Conservation (phyloP, 164 flowering plant species). For the Nymphaea colorata region DNA sequence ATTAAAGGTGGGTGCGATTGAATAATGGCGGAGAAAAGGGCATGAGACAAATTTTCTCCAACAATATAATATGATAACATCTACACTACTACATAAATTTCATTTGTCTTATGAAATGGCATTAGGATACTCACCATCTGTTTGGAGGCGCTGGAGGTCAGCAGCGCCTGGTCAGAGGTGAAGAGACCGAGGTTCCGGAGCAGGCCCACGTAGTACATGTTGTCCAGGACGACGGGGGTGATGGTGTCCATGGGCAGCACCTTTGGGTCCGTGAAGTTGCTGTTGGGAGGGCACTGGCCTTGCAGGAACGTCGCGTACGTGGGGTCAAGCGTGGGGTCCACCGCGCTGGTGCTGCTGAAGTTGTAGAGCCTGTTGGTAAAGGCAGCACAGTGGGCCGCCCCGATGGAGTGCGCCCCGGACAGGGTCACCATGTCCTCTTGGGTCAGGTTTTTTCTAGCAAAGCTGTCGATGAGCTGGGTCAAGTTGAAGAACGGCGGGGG, state of each 20-base stretch:
- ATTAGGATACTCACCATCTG: background rate
- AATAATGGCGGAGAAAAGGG: too few relatives aligned
- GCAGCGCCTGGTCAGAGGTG: slow-evolving; percentile 4
- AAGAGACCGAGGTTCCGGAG: background rate
- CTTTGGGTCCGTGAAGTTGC: background rate
- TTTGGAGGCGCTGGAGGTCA: background rate
- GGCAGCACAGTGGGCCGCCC: slow-evolving; percentile 1
- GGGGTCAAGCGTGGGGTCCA: background rate
- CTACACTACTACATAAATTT: background rate
- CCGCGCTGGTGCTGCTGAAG: background rate
- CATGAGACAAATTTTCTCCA: too few relatives aligned
- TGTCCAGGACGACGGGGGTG: background rate
- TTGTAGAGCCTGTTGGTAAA: slow-evolving; percentile 2
- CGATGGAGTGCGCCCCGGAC: slow-evolving; percentile 1
- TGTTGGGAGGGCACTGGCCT: slow-evolving; percentile 1
- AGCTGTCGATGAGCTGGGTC: slow-evolving; percentile 1
- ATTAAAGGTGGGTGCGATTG: too few relatives aligned
- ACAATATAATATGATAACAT: too few relatives aligned
- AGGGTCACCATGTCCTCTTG: slow-evolving; percentile 2
- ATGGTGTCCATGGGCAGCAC: background rate
- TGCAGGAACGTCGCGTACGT: background rate
- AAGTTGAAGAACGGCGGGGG: slow-evolving; percentile 1
- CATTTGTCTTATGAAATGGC: background rate
- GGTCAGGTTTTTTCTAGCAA: background rate
- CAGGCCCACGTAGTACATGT: slow-evolving; percentile 3